Evolutionary conservation across 352 stramenopile genomes (phyloP).

Genomic region (Globisporangium orthogonon): DNA sequence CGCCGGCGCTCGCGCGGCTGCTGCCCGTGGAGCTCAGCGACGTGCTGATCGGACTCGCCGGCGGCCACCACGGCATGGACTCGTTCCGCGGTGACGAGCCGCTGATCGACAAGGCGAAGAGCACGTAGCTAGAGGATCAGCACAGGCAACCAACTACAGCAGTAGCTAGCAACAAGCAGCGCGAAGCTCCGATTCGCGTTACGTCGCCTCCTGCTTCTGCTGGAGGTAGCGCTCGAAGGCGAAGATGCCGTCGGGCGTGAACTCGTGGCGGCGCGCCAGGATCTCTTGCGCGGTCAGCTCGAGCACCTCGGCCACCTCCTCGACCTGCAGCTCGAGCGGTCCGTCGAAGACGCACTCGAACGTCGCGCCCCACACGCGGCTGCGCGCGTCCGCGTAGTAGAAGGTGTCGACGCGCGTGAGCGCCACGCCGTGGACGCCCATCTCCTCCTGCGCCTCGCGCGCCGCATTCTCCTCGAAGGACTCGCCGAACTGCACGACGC

Average conservation of each 20-base stretch:
- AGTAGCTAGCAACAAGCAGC: not conserved
- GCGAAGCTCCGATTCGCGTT: not conserved
- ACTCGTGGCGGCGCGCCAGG: conserved; percentile 41
- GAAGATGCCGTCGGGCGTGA: conserved; percentile 79
- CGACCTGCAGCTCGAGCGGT: conserved; percentile 46
- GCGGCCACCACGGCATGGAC: conserved; percentile 69
- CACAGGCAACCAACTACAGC: too few species aligned
- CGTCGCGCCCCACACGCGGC: conserved; percentile 65
- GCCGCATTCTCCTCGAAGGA: conserved; percentile 55
- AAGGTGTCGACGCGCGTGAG: conserved; percentile 55
- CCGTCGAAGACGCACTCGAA: conserved; percentile 79
- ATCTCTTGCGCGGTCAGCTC: conserved; percentile 72
- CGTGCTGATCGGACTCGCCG: conserved; percentile 40
- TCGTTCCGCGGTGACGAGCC: conserved; percentile 28
- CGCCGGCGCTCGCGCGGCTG: conserved; percentile 33
- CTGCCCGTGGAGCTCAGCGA: conserved; percentile 55
- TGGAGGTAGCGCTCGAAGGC: conserved; percentile 61
- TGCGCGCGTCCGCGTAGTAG: conserved; percentile 58
- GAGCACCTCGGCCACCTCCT: conserved; percentile 79
- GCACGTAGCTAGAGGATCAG: not conserved
- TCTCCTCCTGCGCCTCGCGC: conserved; percentile 78
- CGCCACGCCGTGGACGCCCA: conserved; percentile 61
- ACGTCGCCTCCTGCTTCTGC: not conserved
- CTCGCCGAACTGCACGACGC: conserved; percentile 76
- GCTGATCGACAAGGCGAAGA: not conserved